Percentiles rank a stretch among this genome's conserved stretches.
These are phyloP conservation scores for Sicyos edulis DNA, from an alignment of 306 rosid genomes.

Conservation along the genomic window DNA sequence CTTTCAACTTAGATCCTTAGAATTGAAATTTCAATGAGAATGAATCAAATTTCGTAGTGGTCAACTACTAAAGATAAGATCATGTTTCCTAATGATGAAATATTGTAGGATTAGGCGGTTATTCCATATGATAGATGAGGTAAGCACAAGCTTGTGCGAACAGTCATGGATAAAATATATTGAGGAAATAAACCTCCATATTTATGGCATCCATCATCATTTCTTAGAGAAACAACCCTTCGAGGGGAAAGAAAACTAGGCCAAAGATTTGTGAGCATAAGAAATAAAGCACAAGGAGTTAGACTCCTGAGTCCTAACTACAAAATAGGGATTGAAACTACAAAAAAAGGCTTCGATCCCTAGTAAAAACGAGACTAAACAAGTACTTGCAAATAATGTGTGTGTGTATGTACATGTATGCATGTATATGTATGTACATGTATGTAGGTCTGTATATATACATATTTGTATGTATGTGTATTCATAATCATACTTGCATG, in stretches of 20 bases:
- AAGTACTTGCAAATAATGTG: too few species aligned
- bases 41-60: background rate
- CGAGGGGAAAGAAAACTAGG: background rate
- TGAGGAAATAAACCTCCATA: background rate
- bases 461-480: too few species aligned
- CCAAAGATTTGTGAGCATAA: background rate
- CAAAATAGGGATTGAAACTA: too few species aligned
- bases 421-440: too few species aligned
- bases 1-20: background rate
- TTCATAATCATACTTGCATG: too few species aligned
- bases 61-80: background rate
- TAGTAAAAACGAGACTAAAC: background rate
- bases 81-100: background rate
- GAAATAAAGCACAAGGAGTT: background rate
- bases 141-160: background rate
- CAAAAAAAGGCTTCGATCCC: too few species aligned
- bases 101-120: too few species aligned
- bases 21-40: slow-evolving; percentile 3
- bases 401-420: too few species aligned
- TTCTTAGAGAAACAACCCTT: background rate
- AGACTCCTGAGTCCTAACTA: background rate
- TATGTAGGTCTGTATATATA: too few species aligned
- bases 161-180: background rate
- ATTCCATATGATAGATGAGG: too few species aligned
- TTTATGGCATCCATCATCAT: background rate